phyloP scores from a whole-genome alignment of 2,329 filamentous ascomycete genomes.

The Corinectria fuckeliana region DNA sequence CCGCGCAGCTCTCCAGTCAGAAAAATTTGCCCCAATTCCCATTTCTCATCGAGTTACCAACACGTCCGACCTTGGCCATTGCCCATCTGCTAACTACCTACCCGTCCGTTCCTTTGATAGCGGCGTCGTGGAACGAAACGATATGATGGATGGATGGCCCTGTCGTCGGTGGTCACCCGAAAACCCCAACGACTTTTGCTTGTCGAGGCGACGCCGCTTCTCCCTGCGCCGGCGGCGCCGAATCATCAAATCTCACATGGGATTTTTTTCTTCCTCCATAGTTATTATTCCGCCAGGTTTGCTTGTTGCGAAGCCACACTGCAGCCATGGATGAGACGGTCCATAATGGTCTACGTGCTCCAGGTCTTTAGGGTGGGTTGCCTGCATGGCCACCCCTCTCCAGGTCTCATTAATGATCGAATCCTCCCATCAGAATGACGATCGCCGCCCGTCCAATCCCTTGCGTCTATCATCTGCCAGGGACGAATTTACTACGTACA shows the following conservation, averaged over 20 bases:
- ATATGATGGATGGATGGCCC: conserved; percentile 37
- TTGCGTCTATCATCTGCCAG: conserved; percentile 1
- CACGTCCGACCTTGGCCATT: conserved; percentile 24
- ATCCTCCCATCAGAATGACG: neutral
- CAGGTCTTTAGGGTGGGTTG: no score
- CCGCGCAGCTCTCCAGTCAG: conserved; percentile 44
- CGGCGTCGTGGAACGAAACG: conserved; percentile 34
- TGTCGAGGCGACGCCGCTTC: conserved; percentile 8
- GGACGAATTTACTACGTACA: no score
- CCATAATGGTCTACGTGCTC: no score
- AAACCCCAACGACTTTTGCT: neutral
- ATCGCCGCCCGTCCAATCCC: neutral
- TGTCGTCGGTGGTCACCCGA: conserved; percentile 24
- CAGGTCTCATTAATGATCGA: neutral
- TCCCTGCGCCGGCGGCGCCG: conserved; percentile 1
- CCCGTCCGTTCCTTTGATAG: conserved; percentile 33
- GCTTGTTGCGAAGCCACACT: no score
- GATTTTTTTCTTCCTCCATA: neutral
- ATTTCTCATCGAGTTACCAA: conserved; percentile 43
- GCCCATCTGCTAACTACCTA: conserved; percentile 37
- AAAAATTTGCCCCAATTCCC: conserved; percentile 43
- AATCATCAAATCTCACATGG: neutral
- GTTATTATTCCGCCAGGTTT: conserved; percentile 20
- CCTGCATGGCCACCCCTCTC: neutral
- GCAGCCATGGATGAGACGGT: no score